Evolutionary conservation across 2,329 filamentous ascomycete genomes (phyloP).

Genomic region (Claviceps capensis): DNA sequence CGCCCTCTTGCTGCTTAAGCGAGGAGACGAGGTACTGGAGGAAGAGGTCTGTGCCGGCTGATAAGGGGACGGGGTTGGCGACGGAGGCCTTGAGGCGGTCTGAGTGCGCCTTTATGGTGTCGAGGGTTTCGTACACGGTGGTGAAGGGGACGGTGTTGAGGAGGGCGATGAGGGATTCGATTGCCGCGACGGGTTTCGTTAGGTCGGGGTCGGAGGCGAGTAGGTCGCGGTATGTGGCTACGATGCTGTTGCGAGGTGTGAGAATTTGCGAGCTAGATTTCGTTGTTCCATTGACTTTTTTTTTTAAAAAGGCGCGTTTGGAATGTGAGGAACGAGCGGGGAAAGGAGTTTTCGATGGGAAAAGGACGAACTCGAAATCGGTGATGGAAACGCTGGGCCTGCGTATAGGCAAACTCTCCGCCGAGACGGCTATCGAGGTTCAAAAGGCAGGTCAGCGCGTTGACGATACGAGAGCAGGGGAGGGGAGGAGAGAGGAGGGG

Average conservation of each 20-base stretch:
- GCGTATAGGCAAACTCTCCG: conserved; percentile 2
- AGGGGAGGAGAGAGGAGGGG: no score
- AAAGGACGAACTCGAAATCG: conserved; percentile 9
- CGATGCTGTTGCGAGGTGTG: conserved; percentile 29
- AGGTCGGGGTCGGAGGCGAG: conserved; percentile 61
- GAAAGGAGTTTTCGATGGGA: not conserved
- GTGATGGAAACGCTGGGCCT: conserved; percentile 7
- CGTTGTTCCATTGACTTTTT: not conserved
- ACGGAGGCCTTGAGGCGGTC: conserved; percentile 64
- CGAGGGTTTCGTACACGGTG: conserved; percentile 88
- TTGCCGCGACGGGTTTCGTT: conserved; percentile 91
- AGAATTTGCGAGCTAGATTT: conserved; percentile 1
- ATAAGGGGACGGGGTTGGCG: conserved; percentile 79
- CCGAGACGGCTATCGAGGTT: not conserved
- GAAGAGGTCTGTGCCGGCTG: conserved; percentile 90
- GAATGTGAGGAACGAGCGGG: not conserved
- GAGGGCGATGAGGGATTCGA: conserved; percentile 78
- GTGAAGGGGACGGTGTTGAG: conserved; percentile 66
- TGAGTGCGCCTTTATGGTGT: conserved; percentile 67
- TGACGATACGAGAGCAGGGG: not conserved
- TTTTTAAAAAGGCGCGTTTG: not conserved
- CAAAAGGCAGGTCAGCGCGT: not conserved
- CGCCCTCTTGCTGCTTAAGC: conserved; percentile 39
- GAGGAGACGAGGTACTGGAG: conserved; percentile 80
- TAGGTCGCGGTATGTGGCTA: conserved; percentile 39